Conservation (phyloP, 495 filamentous ascomycete genomes). For the Trichodelitschia bisporula region DNA sequence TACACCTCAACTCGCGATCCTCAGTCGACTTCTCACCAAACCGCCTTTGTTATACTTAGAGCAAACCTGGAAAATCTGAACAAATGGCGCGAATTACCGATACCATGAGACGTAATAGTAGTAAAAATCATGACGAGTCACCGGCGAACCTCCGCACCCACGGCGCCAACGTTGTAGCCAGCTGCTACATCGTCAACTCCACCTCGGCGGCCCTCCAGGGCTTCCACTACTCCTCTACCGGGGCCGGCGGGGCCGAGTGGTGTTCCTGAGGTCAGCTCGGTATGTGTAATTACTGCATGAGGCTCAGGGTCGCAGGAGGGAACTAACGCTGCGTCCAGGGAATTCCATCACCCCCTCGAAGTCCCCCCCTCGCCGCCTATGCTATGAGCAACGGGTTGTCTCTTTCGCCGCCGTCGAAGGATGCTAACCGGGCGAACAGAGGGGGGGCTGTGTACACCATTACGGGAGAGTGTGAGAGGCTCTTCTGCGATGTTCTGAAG, state of each 20-base stretch:
- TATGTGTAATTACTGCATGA: conserved; percentile 7
- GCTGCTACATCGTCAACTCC: conserved; percentile 47
- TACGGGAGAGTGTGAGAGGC: conserved; percentile 99
- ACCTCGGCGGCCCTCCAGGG: conserved; percentile 36
- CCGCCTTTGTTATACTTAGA: too few species aligned
- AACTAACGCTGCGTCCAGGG: conserved; percentile 15
- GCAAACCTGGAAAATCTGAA: conserved; percentile 16
- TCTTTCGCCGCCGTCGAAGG: too few species aligned
- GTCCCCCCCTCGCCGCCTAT: conserved; percentile 56
- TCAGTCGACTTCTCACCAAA: too few species aligned
- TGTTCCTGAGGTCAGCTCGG: conserved; percentile 85
- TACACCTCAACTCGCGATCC: too few species aligned
- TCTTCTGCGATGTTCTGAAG: conserved; percentile 88
- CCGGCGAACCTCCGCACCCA: too few species aligned
- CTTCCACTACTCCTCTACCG: conserved; percentile 88
- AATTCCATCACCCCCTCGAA: conserved; percentile 48
- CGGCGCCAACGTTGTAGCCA: conserved; percentile 50
- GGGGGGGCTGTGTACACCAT: conserved; percentile 86
- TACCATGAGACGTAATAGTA: conserved; percentile 34
- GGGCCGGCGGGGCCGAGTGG: conserved; percentile 73
- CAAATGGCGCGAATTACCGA: conserved; percentile 20
- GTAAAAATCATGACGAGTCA: conserved; percentile 26
- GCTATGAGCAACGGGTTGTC: conserved; percentile 27
- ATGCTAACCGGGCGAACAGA: conserved; percentile 28
- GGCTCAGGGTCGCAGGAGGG: too few species aligned